phyloP scores from a whole-genome alignment of 495 filamentous ascomycete species.

The Aspergillus taichungensis region DNA sequence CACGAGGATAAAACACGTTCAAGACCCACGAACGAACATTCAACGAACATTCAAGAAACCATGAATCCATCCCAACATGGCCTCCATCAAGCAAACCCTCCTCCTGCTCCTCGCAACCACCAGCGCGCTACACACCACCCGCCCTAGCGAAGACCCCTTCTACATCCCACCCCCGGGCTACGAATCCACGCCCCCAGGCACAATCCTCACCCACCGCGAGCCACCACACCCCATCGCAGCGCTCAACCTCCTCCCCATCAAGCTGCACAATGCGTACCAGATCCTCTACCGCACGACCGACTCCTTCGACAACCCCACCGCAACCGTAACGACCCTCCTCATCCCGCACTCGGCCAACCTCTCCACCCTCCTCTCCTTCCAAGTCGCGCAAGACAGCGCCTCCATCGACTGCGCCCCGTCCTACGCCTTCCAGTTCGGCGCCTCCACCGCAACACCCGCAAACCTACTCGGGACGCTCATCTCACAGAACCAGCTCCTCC shows the following conservation, averaged over 20 bases:
- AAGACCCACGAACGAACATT: too few species aligned
- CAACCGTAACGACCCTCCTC: constrained; percentile 18
- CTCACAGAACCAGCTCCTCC: background rate
- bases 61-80: too few species aligned
- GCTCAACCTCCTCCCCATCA: background rate
- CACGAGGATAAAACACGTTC: too few species aligned
- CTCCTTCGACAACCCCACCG: constrained; percentile 24
- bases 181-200: constrained; percentile 26
- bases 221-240: background rate
- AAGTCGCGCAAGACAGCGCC: constrained; percentile 35
- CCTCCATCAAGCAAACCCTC: too few species aligned
- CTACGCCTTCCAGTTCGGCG: constrained; percentile 11
- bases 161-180: constrained; percentile 33
- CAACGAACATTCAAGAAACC: too few species aligned
- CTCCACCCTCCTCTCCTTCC: constrained; percentile 29
- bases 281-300: constrained; percentile 44
- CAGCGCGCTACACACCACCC: too few species aligned
- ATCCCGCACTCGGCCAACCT: background rate
- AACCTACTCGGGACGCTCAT: background rate
- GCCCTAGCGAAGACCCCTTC: constrained; percentile 28
- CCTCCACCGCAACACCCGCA: background rate
- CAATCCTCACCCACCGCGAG: constrained; percentile 32
- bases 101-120: too few species aligned
- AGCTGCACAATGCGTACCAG: constrained; percentile 21
- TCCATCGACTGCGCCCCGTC: constrained; percentile 19